A percentile compares a stretch with the other conserved stretches of the same genome.
Evolutionary conservation across 306 rosid species (phyloP).

Genomic region (Rosa multiflora): DNA sequence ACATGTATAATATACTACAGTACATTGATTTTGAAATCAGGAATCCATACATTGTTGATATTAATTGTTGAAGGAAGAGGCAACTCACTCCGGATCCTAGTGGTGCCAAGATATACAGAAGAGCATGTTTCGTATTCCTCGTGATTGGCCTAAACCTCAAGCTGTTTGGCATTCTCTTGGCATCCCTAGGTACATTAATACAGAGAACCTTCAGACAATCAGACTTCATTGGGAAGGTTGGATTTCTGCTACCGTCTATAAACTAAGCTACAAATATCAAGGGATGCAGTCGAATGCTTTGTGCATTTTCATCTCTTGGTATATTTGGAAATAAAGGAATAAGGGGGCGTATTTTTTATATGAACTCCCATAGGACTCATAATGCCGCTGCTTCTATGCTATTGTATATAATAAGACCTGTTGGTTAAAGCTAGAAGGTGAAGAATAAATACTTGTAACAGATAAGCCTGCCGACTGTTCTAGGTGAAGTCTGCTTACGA

Average conservation of each 20-base stretch:
- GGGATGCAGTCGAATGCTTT: background rate
- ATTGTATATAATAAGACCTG: background rate
- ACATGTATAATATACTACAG: slow-evolving; percentile 32
- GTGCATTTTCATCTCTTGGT: background rate
- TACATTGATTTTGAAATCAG: slow-evolving; percentile 64
- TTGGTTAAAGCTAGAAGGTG: too few species aligned
- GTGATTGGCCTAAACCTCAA: background rate
- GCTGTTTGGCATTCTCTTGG: background rate
- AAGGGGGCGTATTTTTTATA: background rate
- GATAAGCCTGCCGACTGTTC: background rate
- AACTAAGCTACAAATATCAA: too few species aligned
- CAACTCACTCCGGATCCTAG: too few species aligned
- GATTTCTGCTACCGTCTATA: too few species aligned
- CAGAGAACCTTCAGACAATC: background rate
- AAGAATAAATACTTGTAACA: too few species aligned
- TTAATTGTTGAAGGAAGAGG: slow-evolving; percentile 27
- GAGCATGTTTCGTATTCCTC: background rate
- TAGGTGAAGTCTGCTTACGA: background rate
- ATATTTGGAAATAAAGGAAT: background rate
- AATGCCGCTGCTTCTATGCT: background rate
- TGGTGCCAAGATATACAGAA: too few species aligned
- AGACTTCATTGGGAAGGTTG: background rate
- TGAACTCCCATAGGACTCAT: too few species aligned
- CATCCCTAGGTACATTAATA: background rate
- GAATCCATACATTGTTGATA: slow-evolving; percentile 38